Conservation (phyloP, 2,329 filamentous ascomycete species). For the Clonostachys chloroleuca region DNA sequence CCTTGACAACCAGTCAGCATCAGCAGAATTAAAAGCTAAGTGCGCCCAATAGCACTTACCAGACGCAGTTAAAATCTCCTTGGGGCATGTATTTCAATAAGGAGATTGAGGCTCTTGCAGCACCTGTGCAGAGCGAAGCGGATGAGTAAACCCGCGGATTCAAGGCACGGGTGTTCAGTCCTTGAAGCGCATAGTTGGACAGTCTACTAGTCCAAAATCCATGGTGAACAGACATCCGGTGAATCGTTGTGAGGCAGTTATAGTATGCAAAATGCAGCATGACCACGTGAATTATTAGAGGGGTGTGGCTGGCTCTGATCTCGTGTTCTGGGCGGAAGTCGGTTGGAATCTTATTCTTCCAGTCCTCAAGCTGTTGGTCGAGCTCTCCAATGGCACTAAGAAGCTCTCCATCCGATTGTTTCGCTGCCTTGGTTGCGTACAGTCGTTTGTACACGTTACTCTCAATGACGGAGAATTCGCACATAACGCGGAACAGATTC, state of each 20-base stretch:
- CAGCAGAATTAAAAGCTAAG: neutral
- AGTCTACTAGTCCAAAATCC: slow-evolving; percentile 96
- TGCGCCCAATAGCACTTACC: slow-evolving; percentile 51
- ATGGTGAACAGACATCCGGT: slow-evolving; percentile 97
- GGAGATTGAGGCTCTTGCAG: slow-evolving; percentile 88
- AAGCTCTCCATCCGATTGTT: slow-evolving; percentile 87
- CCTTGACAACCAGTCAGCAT: slow-evolving; percentile 34
- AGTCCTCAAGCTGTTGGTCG: slow-evolving; percentile 83
- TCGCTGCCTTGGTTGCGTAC: slow-evolving; percentile 88
- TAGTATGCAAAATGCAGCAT: slow-evolving; percentile 97
- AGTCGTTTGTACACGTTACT: slow-evolving; percentile 90
- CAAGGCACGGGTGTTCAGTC: slow-evolving; percentile 81
- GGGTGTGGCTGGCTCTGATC: slow-evolving; percentile 88
- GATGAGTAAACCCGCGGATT: slow-evolving; percentile 95
- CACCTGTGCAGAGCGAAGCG: slow-evolving; percentile 86
- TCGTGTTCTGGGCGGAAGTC: slow-evolving; percentile 97
- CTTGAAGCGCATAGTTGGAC: slow-evolving; percentile 92
- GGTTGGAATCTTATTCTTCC: slow-evolving; percentile 93
- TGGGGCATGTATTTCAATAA: slow-evolving; percentile 94
- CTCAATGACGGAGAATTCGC: slow-evolving; percentile 85
- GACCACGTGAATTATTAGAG: slow-evolving; percentile 89
- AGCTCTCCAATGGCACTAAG: slow-evolving; percentile 95
- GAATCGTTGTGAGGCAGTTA: slow-evolving; percentile 95
- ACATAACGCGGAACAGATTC: slow-evolving; percentile 92
- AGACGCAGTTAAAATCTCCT: slow-evolving; percentile 91